Percentiles rank a stretch among this genome's conserved stretches.
phyloP scores from a whole-genome alignment of 163 green algal genomes.

The Coccomyxa subellipsoidea region DNA sequence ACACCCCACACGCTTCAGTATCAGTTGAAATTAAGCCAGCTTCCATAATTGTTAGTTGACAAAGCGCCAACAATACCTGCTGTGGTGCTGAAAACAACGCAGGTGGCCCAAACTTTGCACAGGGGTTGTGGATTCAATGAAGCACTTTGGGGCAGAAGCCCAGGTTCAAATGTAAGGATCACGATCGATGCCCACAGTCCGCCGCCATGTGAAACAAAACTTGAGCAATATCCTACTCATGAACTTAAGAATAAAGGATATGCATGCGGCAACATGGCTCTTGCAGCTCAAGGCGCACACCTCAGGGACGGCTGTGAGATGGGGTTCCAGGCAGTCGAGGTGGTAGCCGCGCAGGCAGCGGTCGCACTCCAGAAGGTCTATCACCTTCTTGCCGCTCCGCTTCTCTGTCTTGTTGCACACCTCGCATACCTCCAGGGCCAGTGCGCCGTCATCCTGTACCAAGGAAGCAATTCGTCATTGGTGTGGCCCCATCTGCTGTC shows the following conservation, averaged over 20 bases:
- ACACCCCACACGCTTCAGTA: no score
- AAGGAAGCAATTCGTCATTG: no score
- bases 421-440: constrained; percentile 19
- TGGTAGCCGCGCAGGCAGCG: constrained; percentile 87
- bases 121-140: no score
- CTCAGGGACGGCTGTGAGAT: constrained; percentile 66
- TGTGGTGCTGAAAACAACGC: no score
- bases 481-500: no score
- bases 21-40: no score
- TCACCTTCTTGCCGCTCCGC: background rate
- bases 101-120: background rate
- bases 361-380: constrained; percentile 83
- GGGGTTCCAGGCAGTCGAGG: constrained; percentile 74
- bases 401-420: constrained; percentile 16
- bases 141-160: no score
- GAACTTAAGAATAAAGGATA: background rate
- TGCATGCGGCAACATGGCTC: background rate
- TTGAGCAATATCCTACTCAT: background rate
- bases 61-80: no score
- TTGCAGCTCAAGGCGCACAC: constrained; percentile 18
- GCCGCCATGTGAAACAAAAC: background rate
- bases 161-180: no score
- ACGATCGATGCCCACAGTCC: background rate
- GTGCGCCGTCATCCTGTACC: background rate
- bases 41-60: no score